These are phyloP conservation scores for Imleria badia DNA, from an alignment of 768 basidiomycete genomes.

Conservation along the genomic window DNA sequence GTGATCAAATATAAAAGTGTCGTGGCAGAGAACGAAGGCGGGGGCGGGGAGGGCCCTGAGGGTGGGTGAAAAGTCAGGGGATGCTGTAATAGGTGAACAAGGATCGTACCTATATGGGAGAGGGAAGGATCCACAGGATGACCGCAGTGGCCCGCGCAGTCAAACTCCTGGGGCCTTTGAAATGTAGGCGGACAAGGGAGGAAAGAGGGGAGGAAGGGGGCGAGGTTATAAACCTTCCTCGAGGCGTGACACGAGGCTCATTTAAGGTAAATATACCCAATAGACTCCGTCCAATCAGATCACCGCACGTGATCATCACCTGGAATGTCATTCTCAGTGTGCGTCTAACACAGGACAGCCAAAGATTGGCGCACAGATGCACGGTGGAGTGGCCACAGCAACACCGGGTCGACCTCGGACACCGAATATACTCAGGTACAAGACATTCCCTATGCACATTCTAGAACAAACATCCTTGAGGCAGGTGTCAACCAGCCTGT, in stretches of 20 bases:
- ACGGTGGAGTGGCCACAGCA: constrained; percentile 16
- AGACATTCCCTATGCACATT: too few species aligned
- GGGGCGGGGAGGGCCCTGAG: constrained; percentile 3
- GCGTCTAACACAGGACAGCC: background rate
- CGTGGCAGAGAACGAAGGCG: constrained; percentile 19
- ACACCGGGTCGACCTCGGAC: background rate
- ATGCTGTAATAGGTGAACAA: background rate
- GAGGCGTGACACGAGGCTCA: constrained; percentile 30
- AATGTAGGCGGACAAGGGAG: constrained; percentile 15
- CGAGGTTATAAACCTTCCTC: constrained; percentile 21
- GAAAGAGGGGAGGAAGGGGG: background rate
- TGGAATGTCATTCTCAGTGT: background rate
- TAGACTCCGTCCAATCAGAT: constrained; percentile 21
- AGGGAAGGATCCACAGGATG: constrained; percentile 13
- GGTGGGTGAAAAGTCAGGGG: background rate
- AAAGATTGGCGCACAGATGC: background rate
- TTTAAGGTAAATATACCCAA: constrained; percentile 17
- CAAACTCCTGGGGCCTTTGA: constrained; percentile 18
- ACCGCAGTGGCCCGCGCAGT: constrained; percentile 30
- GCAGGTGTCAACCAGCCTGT: too few species aligned
- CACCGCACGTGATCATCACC: constrained; percentile 18
- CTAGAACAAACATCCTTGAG: too few species aligned
- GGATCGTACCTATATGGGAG: constrained; percentile 14
- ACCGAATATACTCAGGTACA: background rate
- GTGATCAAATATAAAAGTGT: constrained; percentile 21